phyloP scores from a whole-genome alignment of 306 rosid species.

The Begonia fuchsioides region DNA sequence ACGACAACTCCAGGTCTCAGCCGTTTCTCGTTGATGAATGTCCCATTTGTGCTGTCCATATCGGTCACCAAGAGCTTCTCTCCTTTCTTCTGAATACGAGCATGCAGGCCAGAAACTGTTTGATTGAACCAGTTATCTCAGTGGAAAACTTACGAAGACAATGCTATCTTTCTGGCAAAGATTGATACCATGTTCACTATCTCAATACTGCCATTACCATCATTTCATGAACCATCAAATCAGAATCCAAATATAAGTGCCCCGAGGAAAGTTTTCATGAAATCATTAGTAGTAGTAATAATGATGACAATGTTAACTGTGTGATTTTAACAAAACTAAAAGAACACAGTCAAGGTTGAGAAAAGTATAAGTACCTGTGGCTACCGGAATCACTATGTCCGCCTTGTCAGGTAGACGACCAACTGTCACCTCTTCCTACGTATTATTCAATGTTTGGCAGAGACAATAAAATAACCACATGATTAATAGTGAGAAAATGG shows the following conservation, averaged over 20 bases:
- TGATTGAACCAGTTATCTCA: slow-evolving; percentile 1
- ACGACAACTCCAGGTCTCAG: slow-evolving; percentile 59
- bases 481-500: slow-evolving; percentile 2
- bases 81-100: slow-evolving; percentile 49
- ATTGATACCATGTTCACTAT: no score
- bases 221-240: no score
- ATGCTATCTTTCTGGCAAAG: no score
- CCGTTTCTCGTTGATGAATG: slow-evolving; percentile 57
- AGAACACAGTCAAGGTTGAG: neutral
- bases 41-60: slow-evolving; percentile 91
- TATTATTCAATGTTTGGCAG: slow-evolving; percentile 10
- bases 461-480: slow-evolving; percentile 6
- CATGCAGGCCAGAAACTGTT: slow-evolving; percentile 65
- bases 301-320: no score
- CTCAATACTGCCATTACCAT: no score
- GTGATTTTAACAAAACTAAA: no score
- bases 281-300: no score
- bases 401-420: slow-evolving; percentile 88
- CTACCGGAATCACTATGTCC: slow-evolving; percentile 73
- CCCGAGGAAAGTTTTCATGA: no score
- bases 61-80: slow-evolving; percentile 64
- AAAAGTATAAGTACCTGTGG: slow-evolving; percentile 46
- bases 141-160: no score
- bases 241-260: no score
- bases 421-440: slow-evolving; percentile 55